phyloP scores from a whole-genome alignment of 108 stramenopile genomes.

The Pseudonitzschia delicatissima region DNA sequence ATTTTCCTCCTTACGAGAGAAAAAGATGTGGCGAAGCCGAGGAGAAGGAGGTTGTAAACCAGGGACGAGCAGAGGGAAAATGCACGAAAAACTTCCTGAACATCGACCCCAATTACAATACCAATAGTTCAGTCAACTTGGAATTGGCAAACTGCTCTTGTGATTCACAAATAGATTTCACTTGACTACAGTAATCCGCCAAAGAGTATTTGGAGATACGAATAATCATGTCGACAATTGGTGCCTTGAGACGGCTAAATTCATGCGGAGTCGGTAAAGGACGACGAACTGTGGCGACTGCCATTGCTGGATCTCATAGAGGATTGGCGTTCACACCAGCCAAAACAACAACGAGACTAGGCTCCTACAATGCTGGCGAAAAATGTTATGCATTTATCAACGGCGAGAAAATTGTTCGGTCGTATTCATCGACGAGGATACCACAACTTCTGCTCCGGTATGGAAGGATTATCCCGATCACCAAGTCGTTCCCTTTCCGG shows the following conservation, averaged over 20 bases:
- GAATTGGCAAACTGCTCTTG: conserved; percentile 40
- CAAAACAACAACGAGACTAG: not conserved
- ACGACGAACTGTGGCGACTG: conserved; percentile 2
- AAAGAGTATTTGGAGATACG: conserved; percentile 2
- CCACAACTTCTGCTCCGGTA: conserved; percentile 3
- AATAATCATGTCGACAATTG: not conserved
- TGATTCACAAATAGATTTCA: conserved; percentile 43
- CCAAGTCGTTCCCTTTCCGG: conserved; percentile 82
- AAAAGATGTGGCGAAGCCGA: too few species aligned
- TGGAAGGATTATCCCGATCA: conserved; percentile 45
- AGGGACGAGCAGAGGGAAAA: too few species aligned
- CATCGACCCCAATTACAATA: too few species aligned
- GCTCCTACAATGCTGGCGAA: not conserved
- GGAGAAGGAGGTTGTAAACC: too few species aligned
- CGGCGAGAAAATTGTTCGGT: not conserved
- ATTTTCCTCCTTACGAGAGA: too few species aligned
- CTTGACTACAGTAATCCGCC: conserved; percentile 50
- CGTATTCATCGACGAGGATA: not conserved
- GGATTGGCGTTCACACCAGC: not conserved
- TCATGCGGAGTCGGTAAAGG: not conserved
- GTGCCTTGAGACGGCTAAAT: conserved; percentile 1
- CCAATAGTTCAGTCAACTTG: too few species aligned
- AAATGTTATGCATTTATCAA: not conserved
- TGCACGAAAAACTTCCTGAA: too few species aligned
- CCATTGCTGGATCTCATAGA: conserved; percentile 1